Conservation (phyloP, 176 grass and related monocot species). For the Areca catechu region DNA sequence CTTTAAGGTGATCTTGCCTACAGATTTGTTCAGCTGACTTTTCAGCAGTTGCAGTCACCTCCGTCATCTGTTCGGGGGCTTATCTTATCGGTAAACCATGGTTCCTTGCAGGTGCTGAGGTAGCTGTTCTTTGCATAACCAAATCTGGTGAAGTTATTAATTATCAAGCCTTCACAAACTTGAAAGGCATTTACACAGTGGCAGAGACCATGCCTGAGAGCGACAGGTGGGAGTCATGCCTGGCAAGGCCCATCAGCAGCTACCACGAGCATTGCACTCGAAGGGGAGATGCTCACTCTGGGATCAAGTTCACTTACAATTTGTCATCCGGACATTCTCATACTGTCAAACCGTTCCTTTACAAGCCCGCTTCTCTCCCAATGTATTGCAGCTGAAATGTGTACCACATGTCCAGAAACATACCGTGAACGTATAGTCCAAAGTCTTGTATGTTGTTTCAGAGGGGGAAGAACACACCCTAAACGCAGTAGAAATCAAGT, state of each 20-base stretch:
- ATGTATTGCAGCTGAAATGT: constrained; percentile 52
- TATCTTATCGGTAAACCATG: no score
- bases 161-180: constrained; percentile 92
- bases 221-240: constrained; percentile 85
- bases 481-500: no score
- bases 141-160: constrained; percentile 92
- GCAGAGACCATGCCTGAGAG: constrained; percentile 90
- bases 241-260: constrained; percentile 75
- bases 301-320: constrained; percentile 84
- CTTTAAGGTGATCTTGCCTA: no score
- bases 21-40: no score
- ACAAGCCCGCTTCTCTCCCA: constrained; percentile 56
- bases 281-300: constrained; percentile 71
- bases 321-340: constrained; percentile 51
- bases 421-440: no score
- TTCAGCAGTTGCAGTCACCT: no score
- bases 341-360: constrained; percentile 72
- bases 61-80: no score
- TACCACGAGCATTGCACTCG: constrained; percentile 26
- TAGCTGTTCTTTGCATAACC: constrained; percentile 90
- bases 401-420: no score
- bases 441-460: no score
- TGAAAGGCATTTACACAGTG: constrained; percentile 58
- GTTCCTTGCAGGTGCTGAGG: constrained; percentile 47
- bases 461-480: no score